Conservation (phyloP, 208 protist genomes). For the Trypanosoma conorhini region DNA sequence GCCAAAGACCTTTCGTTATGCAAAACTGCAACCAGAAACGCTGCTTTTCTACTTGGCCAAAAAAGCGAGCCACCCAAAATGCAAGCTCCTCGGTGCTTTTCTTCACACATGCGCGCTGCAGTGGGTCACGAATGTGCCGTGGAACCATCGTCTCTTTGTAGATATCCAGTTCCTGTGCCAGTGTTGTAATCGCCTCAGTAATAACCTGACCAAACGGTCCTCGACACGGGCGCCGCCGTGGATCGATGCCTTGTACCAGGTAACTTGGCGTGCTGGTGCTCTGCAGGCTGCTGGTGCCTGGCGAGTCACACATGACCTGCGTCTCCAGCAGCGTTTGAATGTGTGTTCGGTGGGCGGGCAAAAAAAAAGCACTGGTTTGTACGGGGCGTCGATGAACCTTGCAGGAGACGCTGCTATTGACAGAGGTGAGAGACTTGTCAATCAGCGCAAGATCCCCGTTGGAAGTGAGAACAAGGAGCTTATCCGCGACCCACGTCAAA, state of each 20-base stretch:
- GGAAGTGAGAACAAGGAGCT: conserved; percentile 50
- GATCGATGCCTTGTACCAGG: conserved; percentile 38
- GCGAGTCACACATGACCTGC: conserved; percentile 9
- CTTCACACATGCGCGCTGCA: conserved; percentile 16
- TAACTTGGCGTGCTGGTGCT: conserved; percentile 35
- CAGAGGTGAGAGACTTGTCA: conserved; percentile 44
- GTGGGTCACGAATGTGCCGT: conserved; percentile 20
- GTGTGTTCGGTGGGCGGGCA: conserved; percentile 66
- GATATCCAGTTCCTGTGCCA: conserved; percentile 69
- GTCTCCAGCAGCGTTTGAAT: conserved; percentile 55
- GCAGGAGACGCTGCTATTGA: conserved; percentile 67
- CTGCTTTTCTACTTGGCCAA: conserved; percentile 66
- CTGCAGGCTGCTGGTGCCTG: background rate
- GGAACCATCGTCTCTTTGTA: conserved; percentile 82
- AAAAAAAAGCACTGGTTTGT: conserved; percentile 73
- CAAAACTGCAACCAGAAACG: conserved; percentile 50
- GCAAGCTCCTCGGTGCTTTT: conserved; percentile 19
- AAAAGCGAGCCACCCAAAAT: conserved; percentile 47
- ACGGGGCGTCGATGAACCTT: conserved; percentile 66
- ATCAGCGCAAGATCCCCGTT: conserved; percentile 60
- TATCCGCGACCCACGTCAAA: conserved; percentile 34
- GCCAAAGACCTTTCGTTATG: background rate
- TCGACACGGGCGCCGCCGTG: conserved; percentile 47
- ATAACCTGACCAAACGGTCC: conserved; percentile 83
- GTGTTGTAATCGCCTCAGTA: conserved; percentile 39